Conservation (phyloP, 1,284 basidiomycete genomes). For the Leccinum colubrinum region DNA sequence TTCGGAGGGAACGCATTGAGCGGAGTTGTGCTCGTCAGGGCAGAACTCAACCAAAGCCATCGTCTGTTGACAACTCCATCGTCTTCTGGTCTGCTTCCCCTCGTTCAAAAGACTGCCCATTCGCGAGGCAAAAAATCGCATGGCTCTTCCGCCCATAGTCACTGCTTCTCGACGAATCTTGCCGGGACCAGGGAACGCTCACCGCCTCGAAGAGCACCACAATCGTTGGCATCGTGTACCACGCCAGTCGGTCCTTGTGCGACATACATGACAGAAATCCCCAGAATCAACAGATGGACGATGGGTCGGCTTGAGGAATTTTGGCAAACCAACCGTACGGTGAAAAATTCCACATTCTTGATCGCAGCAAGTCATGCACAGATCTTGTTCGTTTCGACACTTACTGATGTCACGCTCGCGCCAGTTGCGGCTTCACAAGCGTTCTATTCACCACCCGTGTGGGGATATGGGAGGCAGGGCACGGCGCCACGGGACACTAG, state of each 20-base stretch:
- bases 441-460: slow-evolving; percentile 13
- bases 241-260: neutral
- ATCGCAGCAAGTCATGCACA: slow-evolving; percentile 23
- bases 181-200: slow-evolving; percentile 5
- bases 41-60: neutral
- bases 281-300: slow-evolving; percentile 5
- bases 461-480: neutral
- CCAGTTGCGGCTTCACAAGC: slow-evolving; percentile 11
- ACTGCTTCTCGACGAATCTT: neutral
- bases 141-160: slow-evolving; percentile 4
- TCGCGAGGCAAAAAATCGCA: neutral
- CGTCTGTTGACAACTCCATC: neutral
- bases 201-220: slow-evolving; percentile 11
- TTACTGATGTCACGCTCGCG: slow-evolving; percentile 21
- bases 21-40: slow-evolving; percentile 20
- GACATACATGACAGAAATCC: slow-evolving; percentile 1
- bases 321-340: slow-evolving; percentile 19
- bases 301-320: slow-evolving; percentile 9
- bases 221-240: neutral
- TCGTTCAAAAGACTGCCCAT: neutral
- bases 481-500: neutral
- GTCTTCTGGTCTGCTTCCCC: neutral
- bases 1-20: slow-evolving; percentile 10
- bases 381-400: slow-evolving; percentile 23
- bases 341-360: slow-evolving; percentile 28